A percentile compares a stretch with the other conserved stretches of the same genome.
These are phyloP conservation scores for Eustoma russellianum DNA, from an alignment of 257 asterid species.

Conservation along the genomic window DNA sequence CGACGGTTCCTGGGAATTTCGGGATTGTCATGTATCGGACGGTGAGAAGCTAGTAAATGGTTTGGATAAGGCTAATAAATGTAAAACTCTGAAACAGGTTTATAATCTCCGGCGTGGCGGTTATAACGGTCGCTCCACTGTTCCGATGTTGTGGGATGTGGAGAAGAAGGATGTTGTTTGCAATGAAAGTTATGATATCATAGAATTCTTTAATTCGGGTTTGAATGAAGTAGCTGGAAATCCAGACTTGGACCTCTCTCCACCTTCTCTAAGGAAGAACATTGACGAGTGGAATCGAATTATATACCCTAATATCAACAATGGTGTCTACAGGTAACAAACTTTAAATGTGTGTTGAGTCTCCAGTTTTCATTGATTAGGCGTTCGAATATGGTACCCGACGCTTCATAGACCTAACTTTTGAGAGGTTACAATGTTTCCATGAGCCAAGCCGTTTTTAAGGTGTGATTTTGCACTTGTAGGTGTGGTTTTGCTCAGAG, in stretches of 20 bases:
- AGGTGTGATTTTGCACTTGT: background rate
- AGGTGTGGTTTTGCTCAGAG: conserved; percentile 98
- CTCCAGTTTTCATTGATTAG: background rate
- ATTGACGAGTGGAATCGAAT: conserved; percentile 66
- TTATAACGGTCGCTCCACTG: conserved; percentile 67
- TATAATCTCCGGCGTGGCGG: conserved; percentile 55
- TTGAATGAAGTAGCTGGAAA: conserved; percentile 43
- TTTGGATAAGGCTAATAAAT: conserved; percentile 54
- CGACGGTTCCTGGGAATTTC: conserved; percentile 83
- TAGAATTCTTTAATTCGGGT: conserved; percentile 60
- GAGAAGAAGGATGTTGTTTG: conserved; percentile 56
- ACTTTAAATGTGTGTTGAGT: too few relatives aligned
- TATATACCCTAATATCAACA: conserved; percentile 71
- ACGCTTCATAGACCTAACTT: too few relatives aligned
- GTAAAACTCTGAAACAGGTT: conserved; percentile 62
- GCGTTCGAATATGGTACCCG: too few relatives aligned
- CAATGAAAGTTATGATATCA: conserved; percentile 86
- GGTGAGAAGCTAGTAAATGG: conserved; percentile 28
- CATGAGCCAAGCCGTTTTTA: too few relatives aligned
- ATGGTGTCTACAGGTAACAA: conserved; percentile 77
- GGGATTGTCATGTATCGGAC: conserved; percentile 4
- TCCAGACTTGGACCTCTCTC: conserved; percentile 67
- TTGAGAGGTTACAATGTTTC: too few relatives aligned
- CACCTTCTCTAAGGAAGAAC: conserved; percentile 34
- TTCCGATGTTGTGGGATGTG: conserved; percentile 92